Evolutionary conservation across 2,329 filamentous ascomycete genomes (phyloP), one percentile per base, ranked within the genome.

Genomic region (Akanthomyces dipterigenus): DNA sequence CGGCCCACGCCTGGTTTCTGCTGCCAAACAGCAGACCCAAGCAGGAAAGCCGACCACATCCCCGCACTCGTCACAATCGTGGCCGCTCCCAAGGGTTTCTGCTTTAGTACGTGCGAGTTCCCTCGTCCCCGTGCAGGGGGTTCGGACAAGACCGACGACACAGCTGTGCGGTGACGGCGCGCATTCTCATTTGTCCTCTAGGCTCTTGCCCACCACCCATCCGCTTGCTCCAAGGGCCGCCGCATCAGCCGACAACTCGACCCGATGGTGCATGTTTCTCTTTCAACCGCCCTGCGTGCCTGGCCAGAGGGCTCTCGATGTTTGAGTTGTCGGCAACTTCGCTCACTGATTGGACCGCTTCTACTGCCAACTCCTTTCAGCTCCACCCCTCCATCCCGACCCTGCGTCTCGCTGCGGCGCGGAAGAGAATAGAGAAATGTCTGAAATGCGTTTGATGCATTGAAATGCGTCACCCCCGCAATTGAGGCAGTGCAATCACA

Each of bases 91-190:
- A 9, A 40, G 51, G 16, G n/a, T n/a, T 28, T 42, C 5, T 34
- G 3, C 31, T 34, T 7, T 16, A n/a, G n/a, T n/a, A n/a, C n/a
- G n/a, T 24, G 36, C 18, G 51, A 36, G 28, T 34, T 34, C 31
- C 31, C 31, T 9, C n/a, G n/a, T n/a, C 31, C 8, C 11, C 8
- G 31, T 34, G 8, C 42, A 56, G 42, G 54, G 54, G 54, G 6
- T 5, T 48, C 54, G 54, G 54, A 14, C 42, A 46, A 38, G 31
- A 34, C 31, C 54, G 45, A 31, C 42, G 54, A 56, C 54, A 56
- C 54, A 56, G 54, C 42, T 56, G 54, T 56, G 54, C 54, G 54
- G 31, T 18, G 20, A 48, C 54, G 3, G 43, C 54, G 54, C 53
- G 40, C 54, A 11, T 20, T 18, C 50, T n/a, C 34, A 16, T 31